Evolutionary conservation across 352 stramenopile genomes (phyloP), one percentile per base, ranked within the genome.

Genomic region (Phytophthora palmivora): DNA sequence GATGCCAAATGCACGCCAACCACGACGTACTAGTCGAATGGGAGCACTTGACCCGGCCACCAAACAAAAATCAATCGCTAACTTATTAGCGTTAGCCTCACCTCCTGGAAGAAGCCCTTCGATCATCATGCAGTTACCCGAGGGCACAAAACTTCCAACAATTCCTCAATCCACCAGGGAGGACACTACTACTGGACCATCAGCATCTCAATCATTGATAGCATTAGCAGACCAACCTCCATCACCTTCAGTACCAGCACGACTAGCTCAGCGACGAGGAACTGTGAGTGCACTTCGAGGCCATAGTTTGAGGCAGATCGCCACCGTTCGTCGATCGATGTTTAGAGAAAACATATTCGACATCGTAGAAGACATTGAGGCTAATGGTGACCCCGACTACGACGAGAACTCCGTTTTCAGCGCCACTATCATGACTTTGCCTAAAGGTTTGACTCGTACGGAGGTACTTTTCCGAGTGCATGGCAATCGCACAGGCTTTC

Each of bases 361-460:
- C 42, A 89, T 91, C 38, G 79, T 92, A 2, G 81, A 92, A 51
- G 82, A 91, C 41, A 74, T 82, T 7, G 76, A 88, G 16, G 68
- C 66, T 5, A 75, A 77, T 6, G 59, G 57, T 9, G 57, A 74
- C 11, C 61, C 63, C 8, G 49, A 78, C 30, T 58, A 59, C 19
- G 61, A 67, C 2, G 59, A 69, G 2, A 50, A 63, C 11, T 19
- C 52, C 2, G 39, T 37, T 4, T 78, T 73, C 33, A 76, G 53
- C 41, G 80, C 82, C 16, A 85, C 82, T 10, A 89, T 92, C 61
- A 94, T 94, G 85, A 84, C 87, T 48, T 66, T 94, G 1, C 82
- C 82, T 0, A 80, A 87, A 36, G 82, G 82, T 1, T 63, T 94
- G 42, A 94, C 85, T 30, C 78, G 82, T 12, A 84, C 70, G 0